Base-by-base conservation (phyloP, 495 filamentous ascomycete genomes). In the Bacidia rubella region DNA sequence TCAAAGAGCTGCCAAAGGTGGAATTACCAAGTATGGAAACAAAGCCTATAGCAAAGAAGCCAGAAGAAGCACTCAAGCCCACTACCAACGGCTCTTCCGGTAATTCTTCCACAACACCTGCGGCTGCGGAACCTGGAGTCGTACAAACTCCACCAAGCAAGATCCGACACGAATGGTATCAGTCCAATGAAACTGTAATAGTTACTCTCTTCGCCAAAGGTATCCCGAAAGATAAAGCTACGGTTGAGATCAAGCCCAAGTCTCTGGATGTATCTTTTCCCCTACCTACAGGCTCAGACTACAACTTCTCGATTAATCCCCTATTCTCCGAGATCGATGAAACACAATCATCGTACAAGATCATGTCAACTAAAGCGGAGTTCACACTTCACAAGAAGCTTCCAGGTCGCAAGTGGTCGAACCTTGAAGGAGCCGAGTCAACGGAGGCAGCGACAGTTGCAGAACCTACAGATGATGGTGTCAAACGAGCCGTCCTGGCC, bases 341-440 rank as follows among this genome's bases (percentile, higher is more conserved):
- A 0, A 56, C 72, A 9, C 57, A 69, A 19, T 86, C 78, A 22
- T 79, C 71, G 19, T 79, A 69, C 61, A 74, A 74, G 7, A 77
- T 88, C 24, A 81, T 85, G 43, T 70, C 82, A 3, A 85, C 83
- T 47, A 98, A 97, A 66, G 79, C 97, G 49, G 92, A 97, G 65
- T 68, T 97, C 26, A 71, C 71, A 1, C 72, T 98, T 22, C 71
- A 70, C 24, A 98, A 97, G 66, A 65, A 70, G 23, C 70, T 54
- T 0, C 66, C 77, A 0, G 84, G 82, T 2, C 66, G 78, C 20
- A 95, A 90, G 65, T 98, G 92, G 92, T 65, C 69, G 9, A 58
- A 71, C 2, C 76, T 94, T 2, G 85, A 89, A 70, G 70, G 69
- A 7, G 65, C 70, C 3, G 63, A 69, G 35, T 54, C 60, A 21